Base-by-base conservation (phyloP, 2,329 filamentous ascomycete species). In the Penicillium rolfsii region DNA sequence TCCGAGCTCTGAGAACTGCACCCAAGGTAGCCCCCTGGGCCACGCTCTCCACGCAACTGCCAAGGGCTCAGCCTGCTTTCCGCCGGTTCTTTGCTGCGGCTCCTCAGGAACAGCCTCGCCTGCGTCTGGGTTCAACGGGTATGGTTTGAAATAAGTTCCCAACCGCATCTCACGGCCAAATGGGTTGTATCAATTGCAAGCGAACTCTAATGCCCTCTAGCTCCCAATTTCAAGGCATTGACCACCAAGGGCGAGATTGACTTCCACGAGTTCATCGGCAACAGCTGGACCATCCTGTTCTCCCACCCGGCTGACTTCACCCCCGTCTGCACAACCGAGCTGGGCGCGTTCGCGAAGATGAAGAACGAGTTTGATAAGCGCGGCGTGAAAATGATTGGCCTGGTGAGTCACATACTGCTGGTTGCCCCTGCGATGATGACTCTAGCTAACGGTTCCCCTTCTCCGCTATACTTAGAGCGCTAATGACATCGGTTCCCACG, bases 321-420 rank as follows among this genome's bases (percentile, higher is more conserved):
- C 1, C 93, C 93, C 57, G 93, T 97, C 62, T 97, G 93, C 85
- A 97, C 93, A 66, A 97, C 93, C 57, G 93, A 97, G 83, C 89
- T 97, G 64, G 93, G 93, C 65, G 93, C 93, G 62, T 96, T 97
- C 73, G 91, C 93, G 70, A 95, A 93, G 81, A 85, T 97, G 65
- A 88, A 92, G 82, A 86, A 88, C 71, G 92, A 97, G 79, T 97
- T 97, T 80, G 85, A 87, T 73, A 91, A 91, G 83, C 88, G 93
- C 65, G 88, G 87, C 66, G 91, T 94, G 72, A 96, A 97, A 86
- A 88, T 97, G 81, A 94, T 97, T 72, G 93, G 93, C 52, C 85
- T 97, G 69, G 82, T 84, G 71, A 49, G 77, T 71, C 28, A 2
- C 35, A n/a, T 33, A 35, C 8, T 19, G 38, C 19, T 41, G 12